Base-by-base conservation (phyloP, 495 filamentous ascomycete species). In the Xylaria curta region DNA sequence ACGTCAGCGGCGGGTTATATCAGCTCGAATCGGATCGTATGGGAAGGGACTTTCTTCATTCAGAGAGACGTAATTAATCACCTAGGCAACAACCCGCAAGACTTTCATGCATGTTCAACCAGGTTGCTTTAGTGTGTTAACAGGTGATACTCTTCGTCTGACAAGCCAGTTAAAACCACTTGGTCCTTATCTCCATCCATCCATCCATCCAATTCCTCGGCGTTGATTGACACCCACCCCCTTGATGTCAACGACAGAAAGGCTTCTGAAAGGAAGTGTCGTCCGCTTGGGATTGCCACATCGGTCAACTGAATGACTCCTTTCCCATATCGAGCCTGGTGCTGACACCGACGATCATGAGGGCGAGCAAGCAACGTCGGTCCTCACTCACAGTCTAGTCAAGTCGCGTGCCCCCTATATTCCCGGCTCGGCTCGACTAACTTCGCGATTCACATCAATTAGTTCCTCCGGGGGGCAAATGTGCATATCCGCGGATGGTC, bases 1-100 rank as follows among this genome's bases (percentile, higher is more conserved):
- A 56, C 26, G 13, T 31, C 26, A 17, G 28, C 53, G 53, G 53
- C 53, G 24, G 24, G 26, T 56, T 56, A 13, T 56, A 17, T 31
- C 24, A 28, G 47, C 33, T 44, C 65, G 44, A 67, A 54, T 56
- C 47, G 49, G 65, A 67, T 54, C 65, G 49, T 53, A 17, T 66
- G 44, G 44, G 24, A 36, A 44, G 19, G 2, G 0, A 17, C 13
- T 56, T 31, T 56, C 5, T 56, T 28, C 53, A 31, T 56, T 28
- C 53, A 31, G 24, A 65, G 38, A n/a, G 15, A n/a, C 0, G 15
- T 49, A 44, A 28, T 24, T 28, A 33, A 33, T 28, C 40, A 28
- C 53, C 24, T 56, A 17, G 53, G 53, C 13, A 56, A 31, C 53
- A 56, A 31, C 53, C 53, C 4, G 26, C 4, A 31, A 13, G 26